phyloP scores from a whole-genome alignment of 2,329 filamentous ascomycete genomes.

The Eurotiales sp. region DNA sequence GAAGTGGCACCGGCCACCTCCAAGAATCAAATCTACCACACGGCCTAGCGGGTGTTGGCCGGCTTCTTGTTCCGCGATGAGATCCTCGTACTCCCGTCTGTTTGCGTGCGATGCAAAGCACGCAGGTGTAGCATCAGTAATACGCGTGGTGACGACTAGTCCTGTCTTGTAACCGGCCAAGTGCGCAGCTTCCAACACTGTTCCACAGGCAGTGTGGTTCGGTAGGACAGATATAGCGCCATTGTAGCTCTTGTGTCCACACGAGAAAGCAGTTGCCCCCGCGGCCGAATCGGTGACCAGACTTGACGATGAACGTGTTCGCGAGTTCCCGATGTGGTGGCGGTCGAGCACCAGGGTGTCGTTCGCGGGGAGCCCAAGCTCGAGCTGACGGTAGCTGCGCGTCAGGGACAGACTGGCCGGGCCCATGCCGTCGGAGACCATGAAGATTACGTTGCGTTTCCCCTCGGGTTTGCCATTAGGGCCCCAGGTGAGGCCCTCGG shows the following conservation, averaged over 20 bases:
- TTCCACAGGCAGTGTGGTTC: conserved; percentile 82
- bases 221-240: conserved; percentile 89
- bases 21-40: conserved; percentile 86
- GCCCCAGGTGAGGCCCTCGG: conserved; percentile 30
- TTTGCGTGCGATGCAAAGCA: conserved; percentile 91
- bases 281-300: conserved; percentile 93
- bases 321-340: conserved; percentile 84
- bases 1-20: conserved; percentile 91
- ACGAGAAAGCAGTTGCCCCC: conserved; percentile 95
- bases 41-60: conserved; percentile 82
- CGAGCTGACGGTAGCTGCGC: conserved; percentile 76
- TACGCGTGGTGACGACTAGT: conserved; percentile 87
- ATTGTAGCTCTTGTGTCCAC: conserved; percentile 91
- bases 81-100: conserved; percentile 74
- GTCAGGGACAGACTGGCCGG: conserved; percentile 86
- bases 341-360: conserved; percentile 77
- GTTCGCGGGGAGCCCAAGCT: conserved; percentile 66
- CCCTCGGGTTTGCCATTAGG: conserved; percentile 47
- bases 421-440: conserved; percentile 99
- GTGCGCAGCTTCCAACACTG: conserved; percentile 90
- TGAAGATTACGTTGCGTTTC: conserved; percentile 95
- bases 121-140: conserved; percentile 94
- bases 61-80: conserved; percentile 88
- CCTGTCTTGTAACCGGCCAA: conserved; percentile 87
- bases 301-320: conserved; percentile 78